Percentiles rank a stretch among this genome's conserved stretches.
These are phyloP conservation scores for Metschnikowia peoriensis DNA, from an alignment of 805 yeast genomes.

Conservation along the genomic window DNA sequence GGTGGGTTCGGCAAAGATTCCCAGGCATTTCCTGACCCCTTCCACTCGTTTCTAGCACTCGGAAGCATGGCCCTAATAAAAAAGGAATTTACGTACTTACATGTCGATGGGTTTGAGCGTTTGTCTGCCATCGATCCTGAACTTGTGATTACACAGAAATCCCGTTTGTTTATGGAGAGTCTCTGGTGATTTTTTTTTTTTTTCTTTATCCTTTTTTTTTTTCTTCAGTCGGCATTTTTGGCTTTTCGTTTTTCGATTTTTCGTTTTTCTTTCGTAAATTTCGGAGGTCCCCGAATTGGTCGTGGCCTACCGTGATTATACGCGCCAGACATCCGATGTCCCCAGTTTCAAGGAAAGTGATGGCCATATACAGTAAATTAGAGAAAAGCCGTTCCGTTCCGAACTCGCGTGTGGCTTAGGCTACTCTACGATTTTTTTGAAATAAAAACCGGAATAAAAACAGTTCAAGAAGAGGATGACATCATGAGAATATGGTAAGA, in stretches of 20 bases:
- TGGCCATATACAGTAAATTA: no score
- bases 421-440: no score
- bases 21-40: conserved; percentile 65
- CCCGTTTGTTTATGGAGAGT: conserved; percentile 14
- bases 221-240: no score
- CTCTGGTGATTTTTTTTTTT: conserved; percentile 10
- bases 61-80: conserved; percentile 46
- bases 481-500: no score
- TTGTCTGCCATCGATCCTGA: conserved; percentile 15
- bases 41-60: conserved; percentile 63
- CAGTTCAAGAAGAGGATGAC: no score
- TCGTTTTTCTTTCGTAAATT: background rate
- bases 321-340: background rate
- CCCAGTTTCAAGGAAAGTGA: background rate
- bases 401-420: no score
- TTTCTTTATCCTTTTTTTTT: no score
- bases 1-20: conserved; percentile 82
- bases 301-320: background rate
- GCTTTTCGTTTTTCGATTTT: no score
- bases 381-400: no score
- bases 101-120: conserved; percentile 5
- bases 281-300: background rate
- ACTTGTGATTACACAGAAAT: conserved; percentile 14
- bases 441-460: no score
- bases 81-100: background rate